Evolutionary conservation across 768 basidiomycete species (phyloP), one percentile per base, ranked within the genome.

Genomic region (Tylopilus intermedius): DNA sequence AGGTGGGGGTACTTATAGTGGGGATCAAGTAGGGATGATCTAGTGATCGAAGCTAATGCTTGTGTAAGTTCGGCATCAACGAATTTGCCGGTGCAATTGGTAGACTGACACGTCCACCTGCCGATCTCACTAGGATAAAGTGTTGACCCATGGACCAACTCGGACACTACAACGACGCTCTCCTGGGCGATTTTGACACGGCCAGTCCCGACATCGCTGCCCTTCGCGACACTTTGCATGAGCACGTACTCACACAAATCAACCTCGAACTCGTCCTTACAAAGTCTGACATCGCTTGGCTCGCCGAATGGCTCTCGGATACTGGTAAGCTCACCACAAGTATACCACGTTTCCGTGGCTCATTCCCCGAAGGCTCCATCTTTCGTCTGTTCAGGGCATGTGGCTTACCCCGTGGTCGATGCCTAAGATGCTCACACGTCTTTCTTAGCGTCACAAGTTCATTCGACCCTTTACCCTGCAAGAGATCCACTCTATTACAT

Each of bases 331-430:
- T 21, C 45, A 13, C 18, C 3, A 10, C 24, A 33, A 33, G 32
- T 4, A 15, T 14, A 22, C 24, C 24, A 24, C 24, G 24, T 24
- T n/a, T 22, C 27, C 22, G 18, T 27, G 24, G 21, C 45, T 35
- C 26, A 56, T 24, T 29, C 9, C 33, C 8, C 22, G 13, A 45
- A 83, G 82, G 69, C 45, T 74, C 81, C 29, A 66, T 83, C 35
- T 84, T 82, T 67, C 83, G 81, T 64, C 77, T 85, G 50, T 73
- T 79, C 46, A 79, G 79, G 71, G 87, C 86, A 67, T 62, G 77
- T 70, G 10, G 22, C n/a, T 22, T 14, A 10, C 10, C 2, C 51
- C 52, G 48, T 33, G 30, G 30, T 30, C 30, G 30, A 30, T 30
- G 15, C 4, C 22, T 11, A 22, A 5, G 47, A 21, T 41, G 3